A percentile compares a stretch with the other conserved stretches of the same genome.
Evolutionary conservation across 441 rosid species (phyloP).

Genomic region (Gossypium davidsonii): DNA sequence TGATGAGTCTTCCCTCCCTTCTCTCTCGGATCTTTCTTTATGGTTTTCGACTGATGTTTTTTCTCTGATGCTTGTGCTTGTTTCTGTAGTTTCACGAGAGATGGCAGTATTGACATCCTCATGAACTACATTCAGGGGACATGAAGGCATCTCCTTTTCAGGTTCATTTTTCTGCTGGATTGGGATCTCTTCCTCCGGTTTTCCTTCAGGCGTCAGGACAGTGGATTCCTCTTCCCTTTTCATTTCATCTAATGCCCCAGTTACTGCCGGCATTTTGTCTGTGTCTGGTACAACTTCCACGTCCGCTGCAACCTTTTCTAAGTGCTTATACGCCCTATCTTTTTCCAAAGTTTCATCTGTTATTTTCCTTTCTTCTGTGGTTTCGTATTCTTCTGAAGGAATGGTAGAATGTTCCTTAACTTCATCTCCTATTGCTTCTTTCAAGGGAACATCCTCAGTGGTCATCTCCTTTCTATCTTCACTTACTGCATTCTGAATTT

Average conservation of each 20-base stretch:
- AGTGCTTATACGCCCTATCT: slow-evolving; percentile 12
- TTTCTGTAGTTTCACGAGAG: slow-evolving; percentile 17
- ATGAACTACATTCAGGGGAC: slow-evolving; percentile 1
- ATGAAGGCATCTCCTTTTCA: slow-evolving; percentile 18
- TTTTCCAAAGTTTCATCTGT: slow-evolving; percentile 11
- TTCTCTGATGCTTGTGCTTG: slow-evolving; percentile 13
- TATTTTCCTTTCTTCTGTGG: slow-evolving; percentile 19
- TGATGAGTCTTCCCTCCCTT: slow-evolving; percentile 15
- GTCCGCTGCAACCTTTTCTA: not conserved
- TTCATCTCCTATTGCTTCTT: slow-evolving; percentile 17
- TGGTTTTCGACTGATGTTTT: not conserved
- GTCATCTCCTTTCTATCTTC: slow-evolving; percentile 13
- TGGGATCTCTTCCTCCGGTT: not conserved
- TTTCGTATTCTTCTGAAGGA: slow-evolving; percentile 19
- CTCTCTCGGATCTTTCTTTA: slow-evolving; percentile 16
- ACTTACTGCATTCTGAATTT: slow-evolving; percentile 14
- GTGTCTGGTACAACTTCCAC: not conserved
- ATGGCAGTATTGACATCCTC: slow-evolving; percentile 11
- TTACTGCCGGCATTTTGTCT: not conserved
- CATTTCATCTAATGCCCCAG: slow-evolving; percentile 14
- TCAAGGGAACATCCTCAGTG: not conserved
- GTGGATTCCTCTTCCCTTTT: not conserved
- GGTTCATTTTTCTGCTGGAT: slow-evolving; percentile 20
- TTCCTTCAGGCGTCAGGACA: slow-evolving; percentile 8
- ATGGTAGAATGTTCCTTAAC: slow-evolving; percentile 9